These are phyloP conservation scores for Astrothelium macrocarpum DNA, from an alignment of 495 filamentous ascomycete species.

Conservation along the genomic window DNA sequence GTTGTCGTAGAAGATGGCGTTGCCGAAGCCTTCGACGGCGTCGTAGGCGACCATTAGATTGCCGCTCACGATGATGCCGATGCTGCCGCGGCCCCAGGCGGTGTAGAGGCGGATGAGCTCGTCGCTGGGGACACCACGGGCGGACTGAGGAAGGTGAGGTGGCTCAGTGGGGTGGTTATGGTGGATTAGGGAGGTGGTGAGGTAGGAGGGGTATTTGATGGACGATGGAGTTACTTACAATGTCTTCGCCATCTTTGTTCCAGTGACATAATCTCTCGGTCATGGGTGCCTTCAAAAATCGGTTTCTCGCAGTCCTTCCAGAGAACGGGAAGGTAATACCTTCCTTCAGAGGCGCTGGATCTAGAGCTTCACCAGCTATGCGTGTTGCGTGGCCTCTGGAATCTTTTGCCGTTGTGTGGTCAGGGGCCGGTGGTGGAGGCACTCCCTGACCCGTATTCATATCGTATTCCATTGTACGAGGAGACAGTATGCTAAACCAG, in stretches of 20 bases:
- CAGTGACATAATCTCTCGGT: constrained; percentile 20
- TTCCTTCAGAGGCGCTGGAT: constrained; percentile 12
- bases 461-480: constrained; percentile 21
- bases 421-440: constrained; percentile 8
- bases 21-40: constrained; percentile 19
- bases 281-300: constrained; percentile 21
- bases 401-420: constrained; percentile 10
- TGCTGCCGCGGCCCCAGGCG: constrained; percentile 22
- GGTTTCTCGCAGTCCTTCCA: constrained; percentile 19
- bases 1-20: constrained; percentile 17
- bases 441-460: not conserved
- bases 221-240: not conserved
- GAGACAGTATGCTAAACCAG: too few relatives aligned
- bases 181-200: not conserved
- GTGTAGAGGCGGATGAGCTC: constrained; percentile 20
- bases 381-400: constrained; percentile 12
- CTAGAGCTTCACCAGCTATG: constrained; percentile 14
- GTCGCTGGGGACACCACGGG: constrained; percentile 18
- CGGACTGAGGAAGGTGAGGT: not conserved
- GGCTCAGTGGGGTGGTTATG: not conserved
- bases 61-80: constrained; percentile 22
- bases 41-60: constrained; percentile 22
- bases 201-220: not conserved
- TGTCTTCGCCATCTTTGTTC: constrained; percentile 16
- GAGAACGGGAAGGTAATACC: constrained; percentile 21